Evolutionary conservation across 306 rosid genomes (phyloP).

Genomic region (Rosa chinensis): DNA sequence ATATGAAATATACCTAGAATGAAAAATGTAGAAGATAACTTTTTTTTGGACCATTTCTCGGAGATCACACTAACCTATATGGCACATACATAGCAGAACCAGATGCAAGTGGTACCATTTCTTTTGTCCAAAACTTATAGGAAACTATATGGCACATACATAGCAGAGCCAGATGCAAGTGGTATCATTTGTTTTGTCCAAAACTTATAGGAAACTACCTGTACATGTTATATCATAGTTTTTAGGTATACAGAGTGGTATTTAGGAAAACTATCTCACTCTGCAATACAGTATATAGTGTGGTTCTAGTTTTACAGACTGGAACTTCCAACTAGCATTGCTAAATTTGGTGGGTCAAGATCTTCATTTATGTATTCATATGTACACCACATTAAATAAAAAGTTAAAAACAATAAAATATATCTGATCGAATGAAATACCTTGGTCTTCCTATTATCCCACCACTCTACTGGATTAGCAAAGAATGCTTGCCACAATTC

Average conservation of each 20-base stretch:
- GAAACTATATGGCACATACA: neutral
- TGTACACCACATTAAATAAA: neutral
- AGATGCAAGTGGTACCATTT: neutral
- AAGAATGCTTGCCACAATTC: constrained; percentile 78
- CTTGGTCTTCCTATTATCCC: constrained; percentile 68
- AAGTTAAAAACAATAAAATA: neutral
- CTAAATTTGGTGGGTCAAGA: neutral
- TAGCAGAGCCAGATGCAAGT: neutral
- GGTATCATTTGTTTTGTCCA: neutral
- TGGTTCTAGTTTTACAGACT: neutral
- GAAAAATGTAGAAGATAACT: neutral
- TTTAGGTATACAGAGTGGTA: neutral
- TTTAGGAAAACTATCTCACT: neutral
- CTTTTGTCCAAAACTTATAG: neutral
- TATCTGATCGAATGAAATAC: constrained; percentile 17
- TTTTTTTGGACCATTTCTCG: neutral
- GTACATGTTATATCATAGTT: neutral
- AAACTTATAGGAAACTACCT: neutral
- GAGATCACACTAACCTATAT: neutral
- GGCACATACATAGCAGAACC: neutral
- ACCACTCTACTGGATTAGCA: constrained; percentile 61
- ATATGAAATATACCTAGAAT: neutral
- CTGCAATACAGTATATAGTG: neutral
- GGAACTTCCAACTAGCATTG: neutral
- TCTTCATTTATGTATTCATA: neutral